Evolutionary conservation across 1,284 basidiomycete genomes (phyloP).

Genomic region (Mixia osmundae): DNA sequence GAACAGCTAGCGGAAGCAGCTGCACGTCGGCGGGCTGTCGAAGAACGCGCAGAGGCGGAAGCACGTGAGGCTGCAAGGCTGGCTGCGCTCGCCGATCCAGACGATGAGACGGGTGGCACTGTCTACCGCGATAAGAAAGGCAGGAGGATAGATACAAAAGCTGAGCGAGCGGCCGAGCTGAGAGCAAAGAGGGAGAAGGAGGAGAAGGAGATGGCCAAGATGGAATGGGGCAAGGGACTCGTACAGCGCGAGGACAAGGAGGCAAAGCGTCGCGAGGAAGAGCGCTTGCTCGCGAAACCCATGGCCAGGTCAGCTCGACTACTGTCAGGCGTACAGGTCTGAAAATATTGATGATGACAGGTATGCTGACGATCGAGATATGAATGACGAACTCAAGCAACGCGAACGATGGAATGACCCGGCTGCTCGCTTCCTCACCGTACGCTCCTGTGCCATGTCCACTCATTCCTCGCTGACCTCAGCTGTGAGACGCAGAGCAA

Average conservation of each 20-base stretch:
- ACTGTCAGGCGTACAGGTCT: neutral
- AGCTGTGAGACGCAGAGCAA: slow-evolving; percentile 23
- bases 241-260: slow-evolving; percentile 60
- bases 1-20: slow-evolving; percentile 25
- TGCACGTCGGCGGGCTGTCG: slow-evolving; percentile 28
- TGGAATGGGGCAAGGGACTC: slow-evolving; percentile 91
- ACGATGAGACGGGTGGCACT: slow-evolving; percentile 52
- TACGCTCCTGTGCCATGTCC: slow-evolving; percentile 24
- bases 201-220: slow-evolving; percentile 63
- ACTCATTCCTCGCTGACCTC: neutral
- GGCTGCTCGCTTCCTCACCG: slow-evolving; percentile 71
- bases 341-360: slow-evolving; percentile 15
- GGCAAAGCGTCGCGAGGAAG: slow-evolving; percentile 36
- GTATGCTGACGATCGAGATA: slow-evolving; percentile 51
- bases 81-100: slow-evolving; percentile 24
- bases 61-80: slow-evolving; percentile 16
- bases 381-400: slow-evolving; percentile 59
- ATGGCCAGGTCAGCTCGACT: slow-evolving; percentile 40
- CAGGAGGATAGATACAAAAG: slow-evolving; percentile 64
- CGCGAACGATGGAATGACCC: slow-evolving; percentile 84
- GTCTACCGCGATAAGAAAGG: slow-evolving; percentile 82
- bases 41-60: slow-evolving; percentile 25
- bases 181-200: slow-evolving; percentile 48
- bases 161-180: slow-evolving; percentile 56
- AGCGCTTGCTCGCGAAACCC: slow-evolving; percentile 37